Percentiles rank a stretch among this genome's conserved stretches.
These are phyloP conservation scores for Exobasidium rhododendri DNA, from an alignment of 1,284 basidiomycete species.

Conservation along the genomic window DNA sequence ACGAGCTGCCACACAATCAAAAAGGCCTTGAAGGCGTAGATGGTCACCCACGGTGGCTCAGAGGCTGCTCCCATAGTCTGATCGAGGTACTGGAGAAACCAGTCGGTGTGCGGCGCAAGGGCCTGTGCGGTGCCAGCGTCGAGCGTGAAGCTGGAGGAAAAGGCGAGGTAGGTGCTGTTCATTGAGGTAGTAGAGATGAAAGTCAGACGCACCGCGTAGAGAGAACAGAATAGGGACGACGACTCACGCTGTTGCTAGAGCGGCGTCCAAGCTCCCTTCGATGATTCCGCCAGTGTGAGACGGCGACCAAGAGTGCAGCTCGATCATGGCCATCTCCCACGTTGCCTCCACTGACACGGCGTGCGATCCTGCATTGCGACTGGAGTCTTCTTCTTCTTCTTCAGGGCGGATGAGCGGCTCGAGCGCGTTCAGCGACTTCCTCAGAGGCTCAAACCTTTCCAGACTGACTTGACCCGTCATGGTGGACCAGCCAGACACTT, in stretches of 20 bases:
- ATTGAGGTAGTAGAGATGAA: neutral
- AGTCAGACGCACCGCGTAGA: neutral
- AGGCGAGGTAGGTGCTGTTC: neutral
- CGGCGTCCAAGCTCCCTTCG: conserved; percentile 1
- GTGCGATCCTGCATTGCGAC: too few relatives aligned
- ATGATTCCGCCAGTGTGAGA: neutral
- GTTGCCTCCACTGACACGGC: conserved; percentile 1
- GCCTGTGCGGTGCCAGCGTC: neutral
- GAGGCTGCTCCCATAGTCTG: neutral
- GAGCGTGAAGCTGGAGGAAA: neutral
- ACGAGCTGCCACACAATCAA: conserved; percentile 1
- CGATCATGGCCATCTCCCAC: conserved; percentile 5
- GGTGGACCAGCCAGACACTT: conserved; percentile 2
- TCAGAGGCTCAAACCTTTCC: neutral
- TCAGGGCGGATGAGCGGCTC: neutral
- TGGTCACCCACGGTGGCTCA: conserved; percentile 2
- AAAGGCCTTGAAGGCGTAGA: conserved; percentile 4
- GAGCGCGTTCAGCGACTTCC: neutral
- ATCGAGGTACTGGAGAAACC: neutral
- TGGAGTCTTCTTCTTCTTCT: neutral
- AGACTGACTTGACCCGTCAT: conserved; percentile 2
- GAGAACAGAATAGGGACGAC: neutral
- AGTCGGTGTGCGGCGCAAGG: neutral
- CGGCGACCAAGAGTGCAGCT: neutral
- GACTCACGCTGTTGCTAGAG: conserved; percentile 1